phyloP scores from a whole-genome alignment of 352 stramenopile species.

The Peronospora belbahrii region DNA sequence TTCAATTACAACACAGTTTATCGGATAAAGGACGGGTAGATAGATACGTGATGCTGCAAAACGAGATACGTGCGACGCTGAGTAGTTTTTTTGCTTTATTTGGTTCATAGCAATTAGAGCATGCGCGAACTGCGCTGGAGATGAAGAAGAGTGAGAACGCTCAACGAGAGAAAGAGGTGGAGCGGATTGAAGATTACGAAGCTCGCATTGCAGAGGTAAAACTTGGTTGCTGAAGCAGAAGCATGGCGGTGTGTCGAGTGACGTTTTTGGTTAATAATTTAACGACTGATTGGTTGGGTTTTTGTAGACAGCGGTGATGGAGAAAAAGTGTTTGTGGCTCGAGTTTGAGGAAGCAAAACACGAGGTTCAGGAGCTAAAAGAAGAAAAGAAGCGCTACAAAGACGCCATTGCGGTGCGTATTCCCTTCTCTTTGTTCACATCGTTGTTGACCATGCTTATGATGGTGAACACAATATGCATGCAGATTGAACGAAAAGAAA shows the following conservation, averaged over 20 bases:
- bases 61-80: not conserved
- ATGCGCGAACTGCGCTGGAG: slow-evolving; percentile 51
- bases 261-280: not conserved
- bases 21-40: slow-evolving; percentile 56
- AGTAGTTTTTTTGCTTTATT: not conserved
- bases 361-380: slow-evolving; percentile 58
- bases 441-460: not conserved
- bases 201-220: slow-evolving; percentile 63
- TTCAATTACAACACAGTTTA: slow-evolving; percentile 72
- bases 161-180: slow-evolving; percentile 76
- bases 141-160: slow-evolving; percentile 80
- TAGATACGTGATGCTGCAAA: not conserved
- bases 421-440: not conserved
- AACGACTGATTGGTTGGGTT: not conserved
- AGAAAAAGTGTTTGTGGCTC: slow-evolving; percentile 85
- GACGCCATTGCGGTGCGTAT: slow-evolving; percentile 54
- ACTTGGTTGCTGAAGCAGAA: not conserved
- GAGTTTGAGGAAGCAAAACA: slow-evolving; percentile 71
- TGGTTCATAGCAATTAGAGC: slow-evolving; percentile 48
- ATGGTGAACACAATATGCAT: not conserved
- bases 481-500: slow-evolving; percentile 58
- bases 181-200: slow-evolving; percentile 80
- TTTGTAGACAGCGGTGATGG: slow-evolving; percentile 64
- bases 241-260: not conserved
- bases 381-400: slow-evolving; percentile 57